Percentiles rank a stretch among this genome's conserved stretches.
Conservation (phyloP, 129 eudicot species). For the Cynara cardunculus region DNA sequence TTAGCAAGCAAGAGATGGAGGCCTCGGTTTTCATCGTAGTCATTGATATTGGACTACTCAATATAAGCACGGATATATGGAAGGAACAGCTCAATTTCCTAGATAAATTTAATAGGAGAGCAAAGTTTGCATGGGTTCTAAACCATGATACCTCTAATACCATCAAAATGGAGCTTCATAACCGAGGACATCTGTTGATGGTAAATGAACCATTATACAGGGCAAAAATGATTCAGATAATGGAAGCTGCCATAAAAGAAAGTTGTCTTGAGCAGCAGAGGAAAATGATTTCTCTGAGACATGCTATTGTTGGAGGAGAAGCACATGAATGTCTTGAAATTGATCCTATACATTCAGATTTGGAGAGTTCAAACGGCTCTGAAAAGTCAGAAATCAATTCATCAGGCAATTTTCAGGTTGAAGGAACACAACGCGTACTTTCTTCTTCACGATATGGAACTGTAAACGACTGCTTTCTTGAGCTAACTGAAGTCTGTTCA, state of each 20-base stretch:
- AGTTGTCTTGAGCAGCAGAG: constrained; percentile 31
- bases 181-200: constrained; percentile 68
- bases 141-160: constrained; percentile 76
- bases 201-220: constrained; percentile 83
- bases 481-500: constrained; percentile 38
- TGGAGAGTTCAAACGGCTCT: constrained; percentile 55
- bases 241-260: constrained; percentile 66
- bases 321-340: constrained; percentile 58
- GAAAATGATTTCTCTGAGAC: constrained; percentile 17
- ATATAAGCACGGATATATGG: constrained; percentile 78
- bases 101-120: constrained; percentile 37
- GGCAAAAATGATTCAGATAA: constrained; percentile 72
- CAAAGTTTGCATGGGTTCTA: constrained; percentile 87
- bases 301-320: constrained; percentile 29
- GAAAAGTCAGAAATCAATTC: constrained; percentile 33
- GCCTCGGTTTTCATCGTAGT: constrained; percentile 53
- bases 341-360: constrained; percentile 52
- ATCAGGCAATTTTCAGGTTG: constrained; percentile 16
- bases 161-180: constrained; percentile 76
- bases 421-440: constrained; percentile 16
- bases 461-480: constrained; percentile 46
- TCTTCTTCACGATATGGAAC: constrained; percentile 24
- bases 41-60: constrained; percentile 74
- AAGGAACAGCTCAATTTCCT: constrained; percentile 78
- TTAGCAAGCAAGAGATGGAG: constrained; percentile 18